Conservation (phyloP, 257 asterid species). For the Jacaranda copaia region DNA sequence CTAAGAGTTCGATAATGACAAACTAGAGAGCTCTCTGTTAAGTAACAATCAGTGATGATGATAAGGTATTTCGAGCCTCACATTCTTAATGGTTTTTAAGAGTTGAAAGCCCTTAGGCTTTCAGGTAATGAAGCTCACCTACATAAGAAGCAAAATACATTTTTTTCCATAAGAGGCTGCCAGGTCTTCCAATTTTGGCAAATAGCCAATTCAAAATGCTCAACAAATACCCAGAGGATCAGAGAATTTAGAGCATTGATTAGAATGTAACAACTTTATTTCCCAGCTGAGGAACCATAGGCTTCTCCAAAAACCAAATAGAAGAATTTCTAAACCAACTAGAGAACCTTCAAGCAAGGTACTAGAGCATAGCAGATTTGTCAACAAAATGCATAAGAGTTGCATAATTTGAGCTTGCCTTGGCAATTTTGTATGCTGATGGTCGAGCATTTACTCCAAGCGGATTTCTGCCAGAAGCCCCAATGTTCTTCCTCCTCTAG, state of each 20-base stretch:
- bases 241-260: conserved; percentile 43
- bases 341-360: conserved; percentile 48
- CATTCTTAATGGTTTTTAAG: conserved; percentile 43
- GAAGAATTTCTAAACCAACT: conserved; percentile 43
- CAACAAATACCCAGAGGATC: conserved; percentile 38
- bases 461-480: conserved; percentile 71
- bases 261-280: conserved; percentile 39
- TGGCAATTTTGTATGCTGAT: conserved; percentile 74
- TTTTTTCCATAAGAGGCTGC: conserved; percentile 42
- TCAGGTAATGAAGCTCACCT: conserved; percentile 56
- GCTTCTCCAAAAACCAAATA: conserved; percentile 52
- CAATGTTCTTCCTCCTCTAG: conserved; percentile 81
- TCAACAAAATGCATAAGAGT: conserved; percentile 67
- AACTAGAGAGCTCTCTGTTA: conserved; percentile 51
- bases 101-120: conserved; percentile 50
- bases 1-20: conserved; percentile 47
- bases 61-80: conserved; percentile 44
- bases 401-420: conserved; percentile 95
- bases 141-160: conserved; percentile 47
- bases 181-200: conserved; percentile 55
- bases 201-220: conserved; percentile 42
- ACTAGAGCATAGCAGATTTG: conserved; percentile 45
- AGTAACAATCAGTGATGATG: conserved; percentile 44
- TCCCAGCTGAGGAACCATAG: conserved; percentile 42
- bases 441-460: conserved; percentile 72